Evolutionary conservation across 495 filamentous ascomycete genomes (phyloP), one percentile per base, ranked within the genome.

Genomic region (Penicillium silybi): DNA sequence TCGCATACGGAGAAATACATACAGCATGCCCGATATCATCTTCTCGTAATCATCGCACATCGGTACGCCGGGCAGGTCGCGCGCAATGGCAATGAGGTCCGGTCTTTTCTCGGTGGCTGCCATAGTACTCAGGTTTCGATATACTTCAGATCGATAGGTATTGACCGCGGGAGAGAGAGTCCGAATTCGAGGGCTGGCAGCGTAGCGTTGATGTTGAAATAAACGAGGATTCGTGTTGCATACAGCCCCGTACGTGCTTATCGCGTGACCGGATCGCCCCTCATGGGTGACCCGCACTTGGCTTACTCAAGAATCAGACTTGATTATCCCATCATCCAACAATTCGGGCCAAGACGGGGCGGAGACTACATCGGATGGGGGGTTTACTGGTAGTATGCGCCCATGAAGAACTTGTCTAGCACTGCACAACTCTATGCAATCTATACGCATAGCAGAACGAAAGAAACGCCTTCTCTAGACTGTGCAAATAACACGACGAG

Each of bases 21-120:
- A 78, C 75, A 77, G 58, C 76, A 80, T 78, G 1, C 77, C 76
- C 0, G 76, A 79, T 34, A 80, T 74, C 78, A 81, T 81, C 16
- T 73, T 69, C 56, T 80, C 77, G 45, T 78, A 80, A 38, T 80
- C 73, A 10, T 78, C 73, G 44, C 76, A 70, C 68, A 71, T 67
- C 3, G 72, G 72, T 0, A 75, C 58, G 26, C 73, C 53, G 34
- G 61, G 46, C 7, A 82, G 61, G 15, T 45, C 56, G 25, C 62
- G 73, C 16, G 79, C 73, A 23, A 71, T 54, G 34, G 66, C 70
- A 42, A 82, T 70, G 16, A 72, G 62, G n/a, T 74, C 71, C 4
- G 65, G 57, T 23, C 73, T 57, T 63, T 80, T 80, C 41, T 68
- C 61, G 2, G 56, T 58, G 15, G 68, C 62, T 13, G 77, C 75